A percentile compares a stretch with the other conserved stretches of the same genome.
Conservation (phyloP, 306 rosid genomes). For the Pterocarpus santalinus region DNA sequence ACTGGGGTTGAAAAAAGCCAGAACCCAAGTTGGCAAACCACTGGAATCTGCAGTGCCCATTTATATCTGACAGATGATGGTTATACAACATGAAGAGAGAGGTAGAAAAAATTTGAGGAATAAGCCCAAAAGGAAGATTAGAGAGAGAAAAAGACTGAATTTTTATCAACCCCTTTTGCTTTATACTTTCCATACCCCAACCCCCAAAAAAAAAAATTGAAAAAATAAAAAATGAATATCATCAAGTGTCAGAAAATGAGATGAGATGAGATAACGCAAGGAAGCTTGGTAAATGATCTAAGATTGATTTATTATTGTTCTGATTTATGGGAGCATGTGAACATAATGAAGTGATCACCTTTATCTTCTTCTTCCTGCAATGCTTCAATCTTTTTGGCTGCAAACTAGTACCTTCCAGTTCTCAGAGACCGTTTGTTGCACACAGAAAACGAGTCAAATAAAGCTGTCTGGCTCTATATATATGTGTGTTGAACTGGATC, state of each 20-base stretch:
- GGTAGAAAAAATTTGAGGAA: constrained; percentile 1
- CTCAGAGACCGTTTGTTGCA: constrained; percentile 11
- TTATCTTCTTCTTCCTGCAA: constrained; percentile 14
- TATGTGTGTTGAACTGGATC: constrained; percentile 23
- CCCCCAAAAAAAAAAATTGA: not conserved
- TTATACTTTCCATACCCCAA: constrained; percentile 14
- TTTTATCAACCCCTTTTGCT: constrained; percentile 7
- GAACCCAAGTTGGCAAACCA: constrained; percentile 64
- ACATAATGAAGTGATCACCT: constrained; percentile 37
- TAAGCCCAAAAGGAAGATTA: constrained; percentile 30
- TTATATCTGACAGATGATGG: constrained; percentile 61
- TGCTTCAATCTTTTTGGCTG: constrained; percentile 26
- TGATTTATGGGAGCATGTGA: not conserved
- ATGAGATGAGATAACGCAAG: constrained; percentile 1
- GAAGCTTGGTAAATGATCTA: not conserved
- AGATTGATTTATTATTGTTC: not conserved
- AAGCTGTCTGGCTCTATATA: constrained; percentile 32
- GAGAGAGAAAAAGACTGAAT: constrained; percentile 18
- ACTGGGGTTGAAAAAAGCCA: constrained; percentile 69
- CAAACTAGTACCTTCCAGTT: constrained; percentile 1
- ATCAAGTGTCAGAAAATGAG: not conserved
- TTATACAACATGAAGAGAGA: constrained; percentile 47
- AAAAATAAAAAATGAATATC: constrained; percentile 37
- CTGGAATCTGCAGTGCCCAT: constrained; percentile 62
- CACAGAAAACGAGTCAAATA: constrained; percentile 28